Conservation (phyloP, 2,329 filamentous ascomycete genomes). For the Pyricularia sp. region DNA sequence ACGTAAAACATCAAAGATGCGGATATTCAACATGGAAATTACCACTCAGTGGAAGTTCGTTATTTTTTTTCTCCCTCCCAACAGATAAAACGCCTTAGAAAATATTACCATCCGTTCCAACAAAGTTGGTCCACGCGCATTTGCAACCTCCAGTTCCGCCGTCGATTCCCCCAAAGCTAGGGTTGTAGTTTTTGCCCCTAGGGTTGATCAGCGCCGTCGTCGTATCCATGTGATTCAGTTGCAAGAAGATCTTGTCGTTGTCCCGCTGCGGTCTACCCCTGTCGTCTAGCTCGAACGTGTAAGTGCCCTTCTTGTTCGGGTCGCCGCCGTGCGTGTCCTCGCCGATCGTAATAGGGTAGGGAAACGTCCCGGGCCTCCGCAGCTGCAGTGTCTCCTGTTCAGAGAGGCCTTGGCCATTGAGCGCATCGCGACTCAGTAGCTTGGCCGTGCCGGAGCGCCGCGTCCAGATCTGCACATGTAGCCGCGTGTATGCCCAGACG, state of each 20-base stretch:
- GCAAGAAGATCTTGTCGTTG: constrained; percentile 28
- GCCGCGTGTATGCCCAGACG: constrained; percentile 47
- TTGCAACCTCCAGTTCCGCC: constrained; percentile 49
- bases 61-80: background rate
- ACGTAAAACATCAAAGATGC: background rate
- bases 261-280: background rate
- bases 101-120: constrained; percentile 12
- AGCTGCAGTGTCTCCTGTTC: constrained; percentile 38
- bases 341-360: constrained; percentile 48
- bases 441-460: constrained; percentile 29
- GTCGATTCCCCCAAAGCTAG: constrained; percentile 44
- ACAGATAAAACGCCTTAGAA: background rate
- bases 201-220: constrained; percentile 40
- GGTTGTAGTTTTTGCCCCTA: constrained; percentile 25
- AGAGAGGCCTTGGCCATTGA: constrained; percentile 26
- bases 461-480: constrained; percentile 56
- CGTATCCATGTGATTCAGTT: constrained; percentile 29
- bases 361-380: constrained; percentile 40
- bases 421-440: constrained; percentile 19
- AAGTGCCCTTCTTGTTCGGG: constrained; percentile 36
- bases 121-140: constrained; percentile 48
- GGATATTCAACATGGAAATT: background rate
- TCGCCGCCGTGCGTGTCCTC: constrained; percentile 51
- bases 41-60: background rate
- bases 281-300: constrained; percentile 36